Evolutionary conservation across 805 yeast species (phyloP), one percentile per base, ranked within the genome.

Genomic region (Komagataella ulmi): DNA sequence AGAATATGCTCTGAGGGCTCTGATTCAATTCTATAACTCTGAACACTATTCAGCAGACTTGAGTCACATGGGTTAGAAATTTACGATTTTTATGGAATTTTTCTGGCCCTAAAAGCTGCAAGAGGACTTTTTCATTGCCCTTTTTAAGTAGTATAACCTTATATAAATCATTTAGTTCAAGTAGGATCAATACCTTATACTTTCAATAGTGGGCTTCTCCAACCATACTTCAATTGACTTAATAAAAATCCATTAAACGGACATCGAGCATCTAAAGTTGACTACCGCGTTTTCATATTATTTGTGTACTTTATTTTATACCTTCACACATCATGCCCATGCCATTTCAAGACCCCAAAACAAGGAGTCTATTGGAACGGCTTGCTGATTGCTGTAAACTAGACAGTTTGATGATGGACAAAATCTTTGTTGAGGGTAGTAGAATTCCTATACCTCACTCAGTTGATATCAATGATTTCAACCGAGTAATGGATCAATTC

Each of bases 1-100:
- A 60, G 98, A 91, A 61, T 77, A 83, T 48, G 90, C 96, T 0
- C 63, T 91, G 46, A 68, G 97, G 52, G 87, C 90, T 2, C 65
- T 91, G 49, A 65, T 87, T 12, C 91, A 84, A 61, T 85, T 81
- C 58, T 89, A 88, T 70, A 83, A 88, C 60, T 71, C 78, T 56
- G 65, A 81, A 30, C 73, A 73, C 54, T 85, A 84, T 56, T 71
- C 76, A 6, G 57, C 58, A 2, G 69, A 75, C 14, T 78, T 83
- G 81, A 69, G 64, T 23, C 65, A 67, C 51, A 64, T 84, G 53
- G 90, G 90, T 0, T 83, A 82, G 59, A 69, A 68, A 45, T 62
- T 70, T 7, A 24, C 12, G 36, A 24, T 24, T 24, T 24, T 12
- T 30, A 10, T 21, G 23, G 23, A 21, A 6, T 21, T 21, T 1